These are phyloP conservation scores for Debaryomyces sp. DNA, from an alignment of 1,139 yeast genomes.

Conservation along the genomic window DNA sequence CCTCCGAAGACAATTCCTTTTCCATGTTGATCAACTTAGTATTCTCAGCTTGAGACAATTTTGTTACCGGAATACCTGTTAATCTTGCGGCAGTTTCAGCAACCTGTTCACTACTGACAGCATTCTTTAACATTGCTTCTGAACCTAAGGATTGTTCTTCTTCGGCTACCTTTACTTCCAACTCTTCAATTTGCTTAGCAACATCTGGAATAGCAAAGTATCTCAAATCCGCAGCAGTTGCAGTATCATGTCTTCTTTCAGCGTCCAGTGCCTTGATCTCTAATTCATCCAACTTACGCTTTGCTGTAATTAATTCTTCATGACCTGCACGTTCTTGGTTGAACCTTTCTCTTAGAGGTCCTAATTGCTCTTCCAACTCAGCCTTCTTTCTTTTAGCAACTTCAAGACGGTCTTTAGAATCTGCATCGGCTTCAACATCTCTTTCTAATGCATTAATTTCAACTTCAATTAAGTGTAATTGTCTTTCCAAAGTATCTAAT, in stretches of 20 bases:
- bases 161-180: constrained; percentile 77
- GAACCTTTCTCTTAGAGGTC: constrained; percentile 84
- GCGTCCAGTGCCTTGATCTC: constrained; percentile 94
- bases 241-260: constrained; percentile 94
- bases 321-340: constrained; percentile 89
- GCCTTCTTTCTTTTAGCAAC: constrained; percentile 81
- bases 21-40: constrained; percentile 94
- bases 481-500: constrained; percentile 89
- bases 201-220: constrained; percentile 97
- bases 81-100: constrained; percentile 97
- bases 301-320: constrained; percentile 84
- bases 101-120: constrained; percentile 90
- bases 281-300: constrained; percentile 88
- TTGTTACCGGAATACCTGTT: constrained; percentile 97
- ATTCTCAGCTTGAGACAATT: constrained; percentile 94
- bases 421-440: constrained; percentile 86
- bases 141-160: constrained; percentile 62
- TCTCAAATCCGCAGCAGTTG: constrained; percentile 92
- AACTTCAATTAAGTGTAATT: constrained; percentile 85
- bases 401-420: constrained; percentile 83
- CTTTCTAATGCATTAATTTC: constrained; percentile 97
- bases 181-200: constrained; percentile 68
- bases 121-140: constrained; percentile 76
- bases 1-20: constrained; percentile 74
- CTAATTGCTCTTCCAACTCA: constrained; percentile 79